These are phyloP conservation scores for Wallemia ichthyophaga DNA, from an alignment of 1,284 basidiomycete species.

Conservation along the genomic window DNA sequence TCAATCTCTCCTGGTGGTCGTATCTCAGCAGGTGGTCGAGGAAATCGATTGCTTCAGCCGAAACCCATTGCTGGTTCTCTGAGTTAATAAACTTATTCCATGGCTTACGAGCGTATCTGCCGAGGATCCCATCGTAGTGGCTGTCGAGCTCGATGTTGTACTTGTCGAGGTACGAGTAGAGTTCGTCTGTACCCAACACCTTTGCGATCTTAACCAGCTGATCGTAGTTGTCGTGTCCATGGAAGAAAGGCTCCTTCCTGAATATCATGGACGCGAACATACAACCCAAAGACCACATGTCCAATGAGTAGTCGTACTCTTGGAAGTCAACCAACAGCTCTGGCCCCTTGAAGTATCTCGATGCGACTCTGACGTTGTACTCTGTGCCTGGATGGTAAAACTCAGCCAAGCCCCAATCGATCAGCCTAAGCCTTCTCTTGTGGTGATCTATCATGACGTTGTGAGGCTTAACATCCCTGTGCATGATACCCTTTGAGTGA, in stretches of 20 bases:
- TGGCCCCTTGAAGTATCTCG: constrained; percentile 92
- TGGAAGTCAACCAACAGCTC: constrained; percentile 94
- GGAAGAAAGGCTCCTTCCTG: constrained; percentile 97
- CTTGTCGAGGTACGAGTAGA: constrained; percentile 68
- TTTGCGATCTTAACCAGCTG: constrained; percentile 95
- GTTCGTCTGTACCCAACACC: constrained; percentile 82
- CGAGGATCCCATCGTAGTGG: constrained; percentile 66
- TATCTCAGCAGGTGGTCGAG: constrained; percentile 84
- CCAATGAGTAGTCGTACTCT: constrained; percentile 82
- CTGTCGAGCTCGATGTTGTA: constrained; percentile 78
- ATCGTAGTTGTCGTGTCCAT: constrained; percentile 96
- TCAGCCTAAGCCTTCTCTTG: constrained; percentile 73
- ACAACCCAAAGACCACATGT: constrained; percentile 97
- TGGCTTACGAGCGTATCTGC: constrained; percentile 70
- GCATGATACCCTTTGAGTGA: constrained; percentile 97
- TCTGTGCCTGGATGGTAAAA: constrained; percentile 95
- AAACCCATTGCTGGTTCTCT: constrained; percentile 87
- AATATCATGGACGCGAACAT: constrained; percentile 99
- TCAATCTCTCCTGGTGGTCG: constrained; percentile 86
- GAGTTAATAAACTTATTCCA: constrained; percentile 80
- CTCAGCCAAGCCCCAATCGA: constrained; percentile 96
- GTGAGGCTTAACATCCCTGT: constrained; percentile 94
- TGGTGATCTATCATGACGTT: constrained; percentile 99
- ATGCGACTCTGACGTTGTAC: constrained; percentile 93
- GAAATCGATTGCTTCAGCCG: constrained; percentile 93